Percentiles rank a stretch among this genome's conserved stretches.
These are phyloP conservation scores for Hypoxylon cercidicola DNA, from an alignment of 495 filamentous ascomycete species.

Conservation along the genomic window DNA sequence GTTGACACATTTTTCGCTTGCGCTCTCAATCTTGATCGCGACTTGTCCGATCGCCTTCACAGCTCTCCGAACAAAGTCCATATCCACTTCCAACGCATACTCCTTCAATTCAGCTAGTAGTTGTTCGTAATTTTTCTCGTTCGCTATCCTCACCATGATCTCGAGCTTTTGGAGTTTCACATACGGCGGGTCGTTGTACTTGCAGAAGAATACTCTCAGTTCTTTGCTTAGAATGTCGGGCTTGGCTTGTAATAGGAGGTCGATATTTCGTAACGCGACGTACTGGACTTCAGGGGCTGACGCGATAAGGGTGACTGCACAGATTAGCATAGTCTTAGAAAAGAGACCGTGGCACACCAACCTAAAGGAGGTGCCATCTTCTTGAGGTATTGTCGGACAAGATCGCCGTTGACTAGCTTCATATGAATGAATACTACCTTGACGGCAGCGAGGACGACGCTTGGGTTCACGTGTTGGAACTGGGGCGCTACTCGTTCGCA, in stretches of 20 bases:
- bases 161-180: conserved; percentile 98
- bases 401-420: conserved; percentile 80
- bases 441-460: conserved; percentile 94
- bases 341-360: conserved; percentile 50
- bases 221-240: conserved; percentile 97
- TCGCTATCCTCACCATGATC: conserved; percentile 99
- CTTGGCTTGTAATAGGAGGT: conserved; percentile 92
- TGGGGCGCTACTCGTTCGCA: conserved; percentile 96
- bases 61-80: conserved; percentile 96
- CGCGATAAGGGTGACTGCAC: conserved; percentile 88
- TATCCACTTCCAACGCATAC: conserved; percentile 97
- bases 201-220: conserved; percentile 98
- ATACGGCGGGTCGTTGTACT: conserved; percentile 98
- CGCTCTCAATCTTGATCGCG: conserved; percentile 96
- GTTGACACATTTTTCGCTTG: conserved; percentile 94
- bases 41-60: conserved; percentile 97
- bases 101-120: conserved; percentile 94
- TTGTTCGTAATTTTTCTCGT: conserved; percentile 96
- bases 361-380: conserved; percentile 98
- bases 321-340: conserved; percentile 34
- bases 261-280: conserved; percentile 94
- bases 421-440: conserved; percentile 99
- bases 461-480: conserved; percentile 98
- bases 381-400: conserved; percentile 84
- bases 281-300: conserved; percentile 98